phyloP scores from a whole-genome alignment of 192 early-diverging fungal species.

The Backusella psychrophila region DNA sequence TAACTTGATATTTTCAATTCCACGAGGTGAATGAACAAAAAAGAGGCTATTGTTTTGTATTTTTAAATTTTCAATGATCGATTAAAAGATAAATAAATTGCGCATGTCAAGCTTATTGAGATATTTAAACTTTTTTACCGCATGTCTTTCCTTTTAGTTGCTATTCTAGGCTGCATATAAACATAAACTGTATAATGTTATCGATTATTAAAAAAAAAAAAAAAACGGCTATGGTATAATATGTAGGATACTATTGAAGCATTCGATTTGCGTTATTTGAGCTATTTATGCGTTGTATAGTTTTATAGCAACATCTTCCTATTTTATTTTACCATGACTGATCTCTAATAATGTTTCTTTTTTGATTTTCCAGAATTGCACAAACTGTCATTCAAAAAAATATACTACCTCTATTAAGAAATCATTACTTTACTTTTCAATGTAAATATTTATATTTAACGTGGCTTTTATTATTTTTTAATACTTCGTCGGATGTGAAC shows the following conservation, averaged over 20 bases:
- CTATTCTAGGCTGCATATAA: not conserved
- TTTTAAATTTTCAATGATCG: not conserved
- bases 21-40: not conserved
- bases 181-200: not conserved
- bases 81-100: not conserved
- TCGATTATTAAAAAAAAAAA: not conserved
- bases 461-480: not conserved
- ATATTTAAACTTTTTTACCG: not conserved
- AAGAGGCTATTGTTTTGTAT: not conserved
- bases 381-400: not conserved
- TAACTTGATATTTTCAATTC: not conserved
- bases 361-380: not conserved
- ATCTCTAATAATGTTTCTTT: not conserved
- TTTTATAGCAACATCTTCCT: not conserved
- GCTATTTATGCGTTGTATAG: not conserved
- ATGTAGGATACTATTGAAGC: not conserved
- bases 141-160: too few relatives aligned
- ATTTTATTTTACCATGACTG: not conserved
- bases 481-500: not conserved
- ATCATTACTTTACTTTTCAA: not conserved
- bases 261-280: not conserved
- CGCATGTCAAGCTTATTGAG: not conserved
- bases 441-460: not conserved
- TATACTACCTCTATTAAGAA: not conserved
- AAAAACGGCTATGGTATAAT: not conserved